Base-by-base conservation (phyloP, 1,284 basidiomycete species). In the Ceratobasidium sp. region DNA sequence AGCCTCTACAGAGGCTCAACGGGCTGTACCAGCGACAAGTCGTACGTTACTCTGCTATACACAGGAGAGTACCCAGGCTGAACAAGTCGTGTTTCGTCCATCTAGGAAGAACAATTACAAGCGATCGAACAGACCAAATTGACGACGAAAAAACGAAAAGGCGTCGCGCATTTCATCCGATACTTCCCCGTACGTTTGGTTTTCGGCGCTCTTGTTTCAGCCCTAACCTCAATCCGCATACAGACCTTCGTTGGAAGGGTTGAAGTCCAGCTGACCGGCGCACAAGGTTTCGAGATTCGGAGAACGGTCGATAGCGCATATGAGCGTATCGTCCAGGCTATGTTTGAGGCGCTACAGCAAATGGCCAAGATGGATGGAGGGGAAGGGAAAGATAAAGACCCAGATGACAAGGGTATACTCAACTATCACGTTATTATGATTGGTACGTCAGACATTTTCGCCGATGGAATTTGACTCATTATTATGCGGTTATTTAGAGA, bases 381-480 rank as follows among this genome's bases (percentile, higher is more conserved):
- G 0, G 82, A 82, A 36, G 80, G 79, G 9, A 80, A 93, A 78
- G n/a, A n/a, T n/a, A n/a, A n/a, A n/a, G 82, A 80, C 22, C 91
- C 90, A 0, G 96, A 98, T 79, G 97, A 97, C 83, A 99, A 99
- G 83, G 96, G 96, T 0, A 95, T 97, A 81, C 87, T 99, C 71
- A 98, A 99, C 82, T 98, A 97, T 80, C 94, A 98, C 80, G 95
- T 99, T 78, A 92, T 98, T 79, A 87, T 99, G 78, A 95, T 99
- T 76, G 96, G 96, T 96, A 78, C 79, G 92, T 86, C 45, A 31
- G n/a, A n/a, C 5, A 57, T 66, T n/a, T 24, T 69, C 71, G 63
- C 31, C 11, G 9, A 4, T 44, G 29, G 57, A 15, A n/a, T n/a
- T 51, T 51, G 17, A 31, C 50, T 19, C 17, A 59, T 22, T 19